Percentiles rank a stretch among this genome's conserved stretches.
phyloP scores from a whole-genome alignment of 2,329 filamentous ascomycete genomes.

The Emmonsia crescens region DNA sequence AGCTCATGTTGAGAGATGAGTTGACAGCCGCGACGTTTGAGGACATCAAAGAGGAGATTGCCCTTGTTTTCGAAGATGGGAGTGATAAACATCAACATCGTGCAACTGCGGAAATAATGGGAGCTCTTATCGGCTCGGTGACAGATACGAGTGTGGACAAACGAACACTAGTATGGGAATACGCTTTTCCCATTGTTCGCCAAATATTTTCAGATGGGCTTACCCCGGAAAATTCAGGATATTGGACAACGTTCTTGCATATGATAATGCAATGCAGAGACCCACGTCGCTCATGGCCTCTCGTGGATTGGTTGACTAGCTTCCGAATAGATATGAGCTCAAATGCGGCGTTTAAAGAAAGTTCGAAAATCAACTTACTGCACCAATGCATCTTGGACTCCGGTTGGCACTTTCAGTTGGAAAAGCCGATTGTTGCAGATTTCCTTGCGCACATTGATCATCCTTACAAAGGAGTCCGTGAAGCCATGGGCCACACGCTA shows the following conservation, averaged over 20 bases:
- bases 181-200: slow-evolving; percentile 78
- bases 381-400: slow-evolving; percentile 78
- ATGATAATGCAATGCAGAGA: slow-evolving; percentile 82
- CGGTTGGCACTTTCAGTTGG: slow-evolving; percentile 92
- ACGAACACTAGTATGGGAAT: slow-evolving; percentile 71
- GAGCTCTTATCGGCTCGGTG: slow-evolving; percentile 69
- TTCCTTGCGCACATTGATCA: slow-evolving; percentile 90
- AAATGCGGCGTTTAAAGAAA: slow-evolving; percentile 97
- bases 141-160: slow-evolving; percentile 65
- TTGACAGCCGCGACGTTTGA: slow-evolving; percentile 69
- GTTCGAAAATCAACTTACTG: slow-evolving; percentile 84
- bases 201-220: slow-evolving; percentile 81
- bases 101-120: slow-evolving; percentile 86
- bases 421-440: slow-evolving; percentile 77
- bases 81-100: slow-evolving; percentile 97
- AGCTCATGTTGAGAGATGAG: slow-evolving; percentile 67
- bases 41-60: slow-evolving; percentile 73
- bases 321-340: slow-evolving; percentile 91
- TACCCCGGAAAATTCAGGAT: slow-evolving; percentile 85
- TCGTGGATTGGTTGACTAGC: slow-evolving; percentile 68
- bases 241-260: slow-evolving; percentile 92
- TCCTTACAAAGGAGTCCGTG: slow-evolving; percentile 93
- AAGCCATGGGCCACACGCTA: slow-evolving; percentile 84
- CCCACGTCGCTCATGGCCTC: slow-evolving; percentile 73
- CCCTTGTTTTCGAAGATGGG: slow-evolving; percentile 75